These are phyloP conservation scores for Fusarium zealandicum DNA, from an alignment of 2,329 filamentous ascomycete species.

Conservation along the genomic window DNA sequence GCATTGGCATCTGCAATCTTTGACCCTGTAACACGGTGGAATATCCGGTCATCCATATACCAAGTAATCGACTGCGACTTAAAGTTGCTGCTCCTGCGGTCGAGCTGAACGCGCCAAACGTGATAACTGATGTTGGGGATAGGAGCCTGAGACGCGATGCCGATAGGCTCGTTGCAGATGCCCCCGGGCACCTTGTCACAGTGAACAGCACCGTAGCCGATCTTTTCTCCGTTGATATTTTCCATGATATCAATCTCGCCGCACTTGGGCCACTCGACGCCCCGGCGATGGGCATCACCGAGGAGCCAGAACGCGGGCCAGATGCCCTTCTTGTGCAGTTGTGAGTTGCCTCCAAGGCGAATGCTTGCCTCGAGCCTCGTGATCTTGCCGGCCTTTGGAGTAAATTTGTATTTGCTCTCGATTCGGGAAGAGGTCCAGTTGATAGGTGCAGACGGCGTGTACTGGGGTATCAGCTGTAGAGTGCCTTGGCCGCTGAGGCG, in stretches of 20 bases:
- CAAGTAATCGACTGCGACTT: conserved; percentile 59
- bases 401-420: conserved; percentile 57
- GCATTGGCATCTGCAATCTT: conserved; percentile 53
- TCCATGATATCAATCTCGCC: conserved; percentile 68
- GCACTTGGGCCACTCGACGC: conserved; percentile 58
- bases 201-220: conserved; percentile 59
- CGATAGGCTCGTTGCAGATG: conserved; percentile 59
- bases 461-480: conserved; percentile 59
- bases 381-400: conserved; percentile 53
- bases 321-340: conserved; percentile 58
- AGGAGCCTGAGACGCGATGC: conserved; percentile 46
- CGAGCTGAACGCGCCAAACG: conserved; percentile 58
- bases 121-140: conserved; percentile 55
- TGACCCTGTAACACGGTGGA: conserved; percentile 53
- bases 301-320: conserved; percentile 68
- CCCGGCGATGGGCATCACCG: conserved; percentile 57
- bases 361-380: conserved; percentile 57
- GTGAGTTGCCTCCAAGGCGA: conserved; percentile 54
- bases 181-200: conserved; percentile 56
- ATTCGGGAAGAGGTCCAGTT: conserved; percentile 65
- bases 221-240: conserved; percentile 58
- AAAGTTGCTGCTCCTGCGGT: conserved; percentile 56
- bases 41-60: conserved; percentile 55
- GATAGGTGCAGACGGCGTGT: conserved; percentile 43
- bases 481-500: conserved; percentile 59